Base-by-base conservation (phyloP, 2,329 filamentous ascomycete genomes). In the Aspergillus alliaceus region DNA sequence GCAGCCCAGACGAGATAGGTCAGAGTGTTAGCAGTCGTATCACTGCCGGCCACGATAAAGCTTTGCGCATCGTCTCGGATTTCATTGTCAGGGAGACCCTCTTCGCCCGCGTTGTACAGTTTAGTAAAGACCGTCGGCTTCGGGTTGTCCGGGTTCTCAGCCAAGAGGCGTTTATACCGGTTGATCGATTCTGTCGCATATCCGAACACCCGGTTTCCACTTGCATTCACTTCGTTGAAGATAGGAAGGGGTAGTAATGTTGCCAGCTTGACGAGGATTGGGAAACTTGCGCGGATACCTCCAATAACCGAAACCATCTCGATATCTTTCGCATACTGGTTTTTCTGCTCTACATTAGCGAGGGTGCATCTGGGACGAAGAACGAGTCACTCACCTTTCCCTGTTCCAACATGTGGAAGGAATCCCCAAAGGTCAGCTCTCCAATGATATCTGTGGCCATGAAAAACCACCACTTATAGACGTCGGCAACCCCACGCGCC, bases 371-470 rank as follows among this genome's bases (percentile, higher is more conserved):
- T 9, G 9, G 9, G 9, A 5, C 18, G 6, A 48, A 9, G 6
- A 20, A 8, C 15, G 44, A 32, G 25, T 4, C 18, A 48, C 44
- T 4, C 22, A 83, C 81, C 69, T 80, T 67, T 15, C 80, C 81
- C 4, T 67, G 65, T 54, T 85, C 81, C 4, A 86, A 65, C 71
- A 81, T 80, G 0, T 70, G 67, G 56, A 85, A 85, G 0, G 81
- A 81, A 15, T 84, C 77, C 0, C 83, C 83, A 66, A 86, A 86
- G 0, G 72, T 78, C 6, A 86, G 66, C 51, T 84, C 76, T 0
- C 77, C 81, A 50, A 85, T 81, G 0, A 83, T 69, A 62, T 86
- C 84, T 0, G 82, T 82, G 0, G 82, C 69, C 74, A 84, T 78
- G 51, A 82, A 83, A 6, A 78, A 67, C 71, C 75, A 82, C 82